phyloP scores from a whole-genome alignment of 2,329 filamentous ascomycete species.

The Geosmithia putterillii region DNA sequence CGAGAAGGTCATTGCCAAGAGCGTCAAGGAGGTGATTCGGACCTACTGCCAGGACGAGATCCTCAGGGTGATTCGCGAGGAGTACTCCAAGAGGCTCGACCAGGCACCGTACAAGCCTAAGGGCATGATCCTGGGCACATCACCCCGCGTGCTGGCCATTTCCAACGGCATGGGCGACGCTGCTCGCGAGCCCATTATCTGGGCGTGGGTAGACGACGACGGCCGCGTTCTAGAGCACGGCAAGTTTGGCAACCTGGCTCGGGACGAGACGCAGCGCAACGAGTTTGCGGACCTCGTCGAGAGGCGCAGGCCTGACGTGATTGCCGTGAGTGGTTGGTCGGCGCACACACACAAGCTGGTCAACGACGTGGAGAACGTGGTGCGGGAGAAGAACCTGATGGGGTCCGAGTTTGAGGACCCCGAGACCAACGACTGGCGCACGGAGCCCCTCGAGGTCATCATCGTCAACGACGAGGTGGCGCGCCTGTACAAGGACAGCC shows the following conservation, averaged over 20 bases:
- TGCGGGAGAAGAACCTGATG: conserved; percentile 65
- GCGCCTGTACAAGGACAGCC: conserved; percentile 87
- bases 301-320: conserved; percentile 74
- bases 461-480: conserved; percentile 95
- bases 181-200: conserved; percentile 68
- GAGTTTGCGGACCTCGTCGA: conserved; percentile 70
- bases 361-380: conserved; percentile 66
- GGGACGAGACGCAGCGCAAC: conserved; percentile 53
- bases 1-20: conserved; percentile 73
- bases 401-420: conserved; percentile 72
- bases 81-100: conserved; percentile 80
- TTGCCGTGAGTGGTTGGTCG: conserved; percentile 80
- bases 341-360: conserved; percentile 78
- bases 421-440: conserved; percentile 63
- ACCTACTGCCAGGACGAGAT: conserved; percentile 91
- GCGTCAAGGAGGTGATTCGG: conserved; percentile 87
- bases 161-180: conserved; percentile 73
- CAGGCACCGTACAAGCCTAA: conserved; percentile 95
- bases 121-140: conserved; percentile 78
- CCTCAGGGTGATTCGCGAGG: conserved; percentile 75
- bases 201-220: conserved; percentile 89
- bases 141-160: conserved; percentile 74
- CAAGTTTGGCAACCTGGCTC: conserved; percentile 68
- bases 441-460: conserved; percentile 74
- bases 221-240: conserved; percentile 82